Evolutionary conservation across 768 basidiomycete species (phyloP), one percentile per base, ranked within the genome.

Genomic region (Suillus subluteus): DNA sequence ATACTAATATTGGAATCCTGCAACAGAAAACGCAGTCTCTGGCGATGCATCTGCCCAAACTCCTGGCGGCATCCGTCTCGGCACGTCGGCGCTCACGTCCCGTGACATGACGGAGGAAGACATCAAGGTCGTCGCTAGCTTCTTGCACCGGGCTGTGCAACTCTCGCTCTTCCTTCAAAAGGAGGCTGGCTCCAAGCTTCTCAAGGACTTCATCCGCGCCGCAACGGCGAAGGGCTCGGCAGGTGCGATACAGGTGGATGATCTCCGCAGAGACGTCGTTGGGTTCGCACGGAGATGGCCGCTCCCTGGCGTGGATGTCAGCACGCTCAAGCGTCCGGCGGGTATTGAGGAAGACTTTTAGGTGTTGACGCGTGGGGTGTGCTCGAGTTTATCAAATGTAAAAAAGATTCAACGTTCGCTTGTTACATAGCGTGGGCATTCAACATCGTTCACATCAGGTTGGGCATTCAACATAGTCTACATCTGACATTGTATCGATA

Each of bases 1-100:
- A 32, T 21, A 30, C 41, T 61, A 8, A 61, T 38, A 1, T 43
- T 30, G 8, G 3, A 18, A 35, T 32, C 61, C 4, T 38, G 12
- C 26, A 58, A 16, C 72, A 93, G 92, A 98, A 82, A 99, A 99
- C 79, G 95, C 96, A 58, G 97, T 99, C 58, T 96, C 95, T 38
- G 97, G 96, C 71, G 97, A 98, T 79, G 91, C 91, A 50, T 97
- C 95, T 62, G 98, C 97, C 0, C 94, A 95, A 78, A 92, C 92
- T 1, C 97, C 97, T 56, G 98, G 97, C 72, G 98, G 98, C 71
- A 96, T 99, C 75, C 95, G 98, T 70, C 88, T 99, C 70, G 98
- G 98, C 67, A 95, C 95, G 41, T 89, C 96, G 30, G 95, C 97
- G 13, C 79, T 99, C 44, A 99, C 98, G 5, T 98, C 96, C 61